Evolutionary conservation across 2,329 filamentous ascomycete species (phyloP).

Genomic region (Aureobasidium vineae): DNA sequence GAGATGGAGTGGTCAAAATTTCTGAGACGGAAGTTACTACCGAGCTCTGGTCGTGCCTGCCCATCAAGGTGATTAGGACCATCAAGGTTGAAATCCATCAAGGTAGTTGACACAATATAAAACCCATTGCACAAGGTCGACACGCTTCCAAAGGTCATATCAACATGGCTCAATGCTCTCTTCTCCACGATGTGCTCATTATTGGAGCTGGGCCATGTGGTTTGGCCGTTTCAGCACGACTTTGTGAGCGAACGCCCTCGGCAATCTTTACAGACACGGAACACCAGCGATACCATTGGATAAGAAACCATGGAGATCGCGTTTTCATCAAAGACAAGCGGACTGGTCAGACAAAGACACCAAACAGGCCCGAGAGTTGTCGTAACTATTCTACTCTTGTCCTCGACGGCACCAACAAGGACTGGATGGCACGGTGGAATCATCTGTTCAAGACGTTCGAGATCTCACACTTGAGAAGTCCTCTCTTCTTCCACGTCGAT

Average conservation of each 20-base stretch:
- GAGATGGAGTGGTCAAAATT: too few relatives aligned
- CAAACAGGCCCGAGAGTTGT: conserved; percentile 33
- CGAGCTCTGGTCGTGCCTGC: too few relatives aligned
- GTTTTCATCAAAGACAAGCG: conserved; percentile 57
- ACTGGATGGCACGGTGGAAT: conserved; percentile 72
- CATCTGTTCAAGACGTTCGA: conserved; percentile 65
- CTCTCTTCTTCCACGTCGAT: conserved; percentile 81
- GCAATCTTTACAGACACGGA: conserved; percentile 82
- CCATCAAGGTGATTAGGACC: neutral
- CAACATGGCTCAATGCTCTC: neutral
- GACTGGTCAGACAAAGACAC: conserved; percentile 43
- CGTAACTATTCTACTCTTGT: conserved; percentile 55
- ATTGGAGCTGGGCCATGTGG: conserved; percentile 73
- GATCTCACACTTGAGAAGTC: conserved; percentile 71
- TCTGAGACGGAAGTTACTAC: too few relatives aligned
- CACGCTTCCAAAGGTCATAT: too few relatives aligned
- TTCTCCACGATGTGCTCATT: conserved; percentile 50
- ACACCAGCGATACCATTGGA: conserved; percentile 77
- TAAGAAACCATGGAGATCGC: conserved; percentile 62
- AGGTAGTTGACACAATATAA: neutral
- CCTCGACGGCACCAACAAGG: conserved; percentile 61
- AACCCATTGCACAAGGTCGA: neutral
- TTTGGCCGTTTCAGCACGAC: conserved; percentile 68
- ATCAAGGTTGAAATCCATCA: neutral
- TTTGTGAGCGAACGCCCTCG: conserved; percentile 70